Conservation (phyloP, 2,329 filamentous ascomycete genomes). For the Fusarium sororula region DNA sequence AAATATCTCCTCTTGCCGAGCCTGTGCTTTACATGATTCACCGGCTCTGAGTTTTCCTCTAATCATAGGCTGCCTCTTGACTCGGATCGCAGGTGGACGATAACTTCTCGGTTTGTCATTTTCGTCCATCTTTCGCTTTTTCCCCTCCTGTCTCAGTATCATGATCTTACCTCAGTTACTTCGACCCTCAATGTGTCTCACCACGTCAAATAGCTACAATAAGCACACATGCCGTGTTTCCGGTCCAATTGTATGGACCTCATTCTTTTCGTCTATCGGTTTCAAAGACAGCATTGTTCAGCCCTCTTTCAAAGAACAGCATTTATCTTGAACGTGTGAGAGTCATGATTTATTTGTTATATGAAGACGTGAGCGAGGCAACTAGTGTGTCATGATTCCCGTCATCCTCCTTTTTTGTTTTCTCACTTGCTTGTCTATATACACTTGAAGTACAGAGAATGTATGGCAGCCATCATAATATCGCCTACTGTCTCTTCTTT, state of each 20-base stretch:
- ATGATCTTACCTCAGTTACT: not conserved
- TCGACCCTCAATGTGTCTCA: not conserved
- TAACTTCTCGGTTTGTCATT: conserved; percentile 39
- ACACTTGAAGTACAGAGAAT: conserved; percentile 28
- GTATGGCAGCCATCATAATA: conserved; percentile 31
- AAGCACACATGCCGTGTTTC: not conserved
- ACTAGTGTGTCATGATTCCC: not conserved
- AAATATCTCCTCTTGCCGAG: conserved; percentile 17
- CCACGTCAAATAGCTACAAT: not conserved
- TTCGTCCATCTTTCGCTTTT: conserved; percentile 7
- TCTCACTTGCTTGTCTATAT: conserved; percentile 36
- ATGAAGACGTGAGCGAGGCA: not conserved
- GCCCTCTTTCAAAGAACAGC: not conserved
- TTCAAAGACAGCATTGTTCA: not conserved
- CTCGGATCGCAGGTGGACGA: conserved; percentile 21
- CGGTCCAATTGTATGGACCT: not conserved
- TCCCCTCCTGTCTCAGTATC: not conserved
- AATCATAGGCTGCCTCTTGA: conserved; percentile 33
- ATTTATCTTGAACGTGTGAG: not conserved
- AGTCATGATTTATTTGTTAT: not conserved
- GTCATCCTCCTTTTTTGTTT: conserved; percentile 22
- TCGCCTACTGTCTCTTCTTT: conserved; percentile 27
- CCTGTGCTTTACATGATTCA: conserved; percentile 26
- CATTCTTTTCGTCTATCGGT: not conserved
- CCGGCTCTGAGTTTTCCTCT: conserved; percentile 3